A percentile compares a stretch with the other conserved stretches of the same genome.
Conservation (phyloP, 371 early-diverging fungal species). For the Funneliformis caledonium region DNA sequence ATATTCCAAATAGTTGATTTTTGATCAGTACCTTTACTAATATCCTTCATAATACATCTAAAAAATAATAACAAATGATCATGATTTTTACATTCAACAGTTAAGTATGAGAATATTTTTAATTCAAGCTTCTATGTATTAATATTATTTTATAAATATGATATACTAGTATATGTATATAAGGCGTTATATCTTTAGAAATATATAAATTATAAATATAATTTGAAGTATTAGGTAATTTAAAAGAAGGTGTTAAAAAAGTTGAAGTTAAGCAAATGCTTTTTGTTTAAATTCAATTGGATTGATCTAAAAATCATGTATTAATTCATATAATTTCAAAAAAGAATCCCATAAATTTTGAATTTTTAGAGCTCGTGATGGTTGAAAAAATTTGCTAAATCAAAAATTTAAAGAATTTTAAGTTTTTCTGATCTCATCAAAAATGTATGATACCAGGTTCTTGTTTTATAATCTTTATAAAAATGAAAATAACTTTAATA, state of each 20-base stretch:
- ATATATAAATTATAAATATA: background rate
- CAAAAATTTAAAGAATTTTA: constrained; percentile 2
- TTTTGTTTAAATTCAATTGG: background rate
- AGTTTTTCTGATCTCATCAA: constrained; percentile 5
- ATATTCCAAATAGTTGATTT: too few relatives aligned
- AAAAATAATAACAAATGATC: too few relatives aligned
- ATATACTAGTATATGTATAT: constrained; percentile 27
- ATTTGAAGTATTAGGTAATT: too few relatives aligned
- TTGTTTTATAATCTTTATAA: background rate
- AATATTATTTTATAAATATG: too few relatives aligned
- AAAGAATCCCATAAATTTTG: background rate
- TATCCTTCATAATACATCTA: too few relatives aligned
- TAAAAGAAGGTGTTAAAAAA: constrained; percentile 1
- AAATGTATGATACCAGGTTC: background rate
- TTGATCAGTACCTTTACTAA: too few relatives aligned
- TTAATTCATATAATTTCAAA: background rate
- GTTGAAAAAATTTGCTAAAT: background rate
- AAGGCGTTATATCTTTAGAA: background rate
- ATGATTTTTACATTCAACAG: too few relatives aligned
- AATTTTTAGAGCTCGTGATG: background rate
- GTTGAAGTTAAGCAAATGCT: background rate
- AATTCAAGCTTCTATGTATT: too few relatives aligned
- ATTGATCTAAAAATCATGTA: too few relatives aligned
- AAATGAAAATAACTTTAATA: background rate
- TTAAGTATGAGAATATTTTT: too few relatives aligned